Evolutionary conservation across 2,329 filamentous ascomycete species (phyloP), one percentile per base, ranked within the genome.

Genomic region (Didymella glomerata): DNA sequence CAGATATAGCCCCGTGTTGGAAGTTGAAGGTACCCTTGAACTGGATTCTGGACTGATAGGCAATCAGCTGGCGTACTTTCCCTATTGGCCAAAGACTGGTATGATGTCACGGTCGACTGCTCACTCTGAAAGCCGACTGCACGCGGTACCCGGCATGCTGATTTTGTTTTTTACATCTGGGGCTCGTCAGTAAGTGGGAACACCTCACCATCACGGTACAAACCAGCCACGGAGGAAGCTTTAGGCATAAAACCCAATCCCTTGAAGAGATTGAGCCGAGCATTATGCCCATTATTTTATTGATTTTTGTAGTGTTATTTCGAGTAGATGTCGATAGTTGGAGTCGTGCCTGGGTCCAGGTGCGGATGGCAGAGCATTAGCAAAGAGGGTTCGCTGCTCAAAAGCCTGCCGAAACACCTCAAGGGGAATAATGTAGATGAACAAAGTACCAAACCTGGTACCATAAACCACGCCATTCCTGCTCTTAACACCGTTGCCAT

Each of bases 251-350:
- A 59, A 73, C 71, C 59, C 67, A 62, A 57, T 58, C 58, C 57
- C 58, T 47, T 51, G 38, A 14, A 54, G 34, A 44, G 46, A 61
- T 47, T 46, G 64, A 66, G 68, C 59, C 49, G 68, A 72, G 70
- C 67, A 69, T 68, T 61, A 73, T 73, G 70, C 70, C 73, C 70
- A 70, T 68, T 68, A 64, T 74, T 75, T 75, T 63, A 57, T 67
- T 57, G 47, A 51, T 69, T 70, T 69, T 68, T 64, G 42, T 63
- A 50, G 28, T 61, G 46, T 56, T 59, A 36, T 59, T 50, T 62
- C 48, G 53, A 68, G 64, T 56, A 66, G 61, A 61, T 66, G 60
- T 67, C 65, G 60, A 65, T 63, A 46, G 53, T 57, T 65, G 41
- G 57, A 63, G 64, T 66, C 65, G 58, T 68, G 67, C 69, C 68